Evolutionary conservation across 2,329 filamentous ascomycete species (phyloP).

Genomic region (Diaporthe velutina): DNA sequence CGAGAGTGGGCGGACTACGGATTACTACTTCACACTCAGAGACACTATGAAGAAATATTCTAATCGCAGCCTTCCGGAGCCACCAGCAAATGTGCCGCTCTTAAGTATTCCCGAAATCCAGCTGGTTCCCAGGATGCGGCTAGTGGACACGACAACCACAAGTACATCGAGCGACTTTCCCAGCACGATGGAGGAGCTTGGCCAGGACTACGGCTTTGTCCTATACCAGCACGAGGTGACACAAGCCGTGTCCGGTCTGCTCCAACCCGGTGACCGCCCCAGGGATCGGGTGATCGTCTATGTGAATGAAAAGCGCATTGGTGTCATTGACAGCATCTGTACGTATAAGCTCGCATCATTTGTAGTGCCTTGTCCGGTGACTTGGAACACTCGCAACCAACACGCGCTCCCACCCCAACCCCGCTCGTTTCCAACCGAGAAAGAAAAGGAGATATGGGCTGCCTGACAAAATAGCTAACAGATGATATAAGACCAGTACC

Average conservation of each 20-base stretch:
- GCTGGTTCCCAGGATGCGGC: slow-evolving; percentile 51
- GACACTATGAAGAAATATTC: slow-evolving; percentile 54
- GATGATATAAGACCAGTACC: slow-evolving; percentile 41
- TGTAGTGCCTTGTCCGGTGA: not conserved
- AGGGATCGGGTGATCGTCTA: slow-evolving; percentile 62
- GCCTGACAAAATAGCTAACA: not conserved
- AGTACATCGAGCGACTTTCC: slow-evolving; percentile 47
- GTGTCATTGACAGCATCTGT: slow-evolving; percentile 62
- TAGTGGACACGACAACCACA: slow-evolving; percentile 54
- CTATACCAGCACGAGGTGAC: slow-evolving; percentile 56
- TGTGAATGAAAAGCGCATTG: slow-evolving; percentile 55
- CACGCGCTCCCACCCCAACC: too few relatives aligned
- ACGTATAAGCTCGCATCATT: slow-evolving; percentile 13
- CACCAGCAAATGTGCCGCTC: slow-evolving; percentile 50
- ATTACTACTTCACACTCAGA: slow-evolving; percentile 57
- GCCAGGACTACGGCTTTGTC: slow-evolving; percentile 58
- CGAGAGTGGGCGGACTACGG: slow-evolving; percentile 60
- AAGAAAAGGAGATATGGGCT: not conserved
- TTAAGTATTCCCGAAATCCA: slow-evolving; percentile 52
- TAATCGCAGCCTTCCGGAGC: slow-evolving; percentile 52
- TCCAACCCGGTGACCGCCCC: slow-evolving; percentile 58
- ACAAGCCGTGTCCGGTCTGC: slow-evolving; percentile 45
- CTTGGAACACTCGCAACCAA: not conserved
- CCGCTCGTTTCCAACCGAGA: too few relatives aligned
- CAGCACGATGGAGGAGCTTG: slow-evolving; percentile 59